These are phyloP conservation scores for Aspergillus terreus DNA, from an alignment of 2,329 filamentous ascomycete genomes.

Conservation along the genomic window DNA sequence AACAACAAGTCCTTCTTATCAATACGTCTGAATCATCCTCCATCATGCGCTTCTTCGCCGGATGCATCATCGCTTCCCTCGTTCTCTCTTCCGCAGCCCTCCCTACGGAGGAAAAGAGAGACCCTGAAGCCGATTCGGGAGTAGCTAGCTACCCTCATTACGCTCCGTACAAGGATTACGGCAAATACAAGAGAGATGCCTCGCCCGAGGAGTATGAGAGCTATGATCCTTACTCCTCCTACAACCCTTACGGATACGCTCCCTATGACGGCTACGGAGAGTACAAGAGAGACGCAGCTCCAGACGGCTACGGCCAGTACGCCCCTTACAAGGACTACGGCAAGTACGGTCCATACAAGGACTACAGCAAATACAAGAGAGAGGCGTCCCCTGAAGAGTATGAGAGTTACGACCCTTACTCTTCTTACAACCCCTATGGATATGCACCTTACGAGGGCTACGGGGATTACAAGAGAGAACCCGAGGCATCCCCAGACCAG, in stretches of 20 bases:
- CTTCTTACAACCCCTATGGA: too few species aligned
- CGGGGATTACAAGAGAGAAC: too few species aligned
- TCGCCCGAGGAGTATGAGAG: neutral
- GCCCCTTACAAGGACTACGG: slow-evolving; percentile 1
- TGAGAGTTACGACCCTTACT: neutral
- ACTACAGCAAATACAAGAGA: neutral
- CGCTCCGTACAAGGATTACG: slow-evolving; percentile 9
- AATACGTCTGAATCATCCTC: neutral
- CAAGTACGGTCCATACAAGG: too few species aligned
- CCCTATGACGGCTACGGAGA: too few species aligned
- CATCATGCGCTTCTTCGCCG: slow-evolving; percentile 1
- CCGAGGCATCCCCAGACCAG: too few species aligned
- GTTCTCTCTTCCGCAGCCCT: neutral
- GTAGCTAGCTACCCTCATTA: slow-evolving; percentile 5
- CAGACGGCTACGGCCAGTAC: slow-evolving; percentile 10
- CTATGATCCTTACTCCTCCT: neutral
- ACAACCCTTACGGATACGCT: too few species aligned
- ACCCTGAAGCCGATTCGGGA: neutral
- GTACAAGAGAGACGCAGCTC: neutral
- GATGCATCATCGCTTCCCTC: neutral
- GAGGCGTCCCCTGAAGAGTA: neutral
- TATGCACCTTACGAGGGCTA: too few species aligned
- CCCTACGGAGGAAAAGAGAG: slow-evolving; percentile 1
- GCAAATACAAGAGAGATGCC: neutral
- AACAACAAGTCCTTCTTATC: neutral